Evolutionary conservation across 257 asterid genomes (phyloP), one percentile per base, ranked within the genome.

Genomic region (Petunia secreta): DNA sequence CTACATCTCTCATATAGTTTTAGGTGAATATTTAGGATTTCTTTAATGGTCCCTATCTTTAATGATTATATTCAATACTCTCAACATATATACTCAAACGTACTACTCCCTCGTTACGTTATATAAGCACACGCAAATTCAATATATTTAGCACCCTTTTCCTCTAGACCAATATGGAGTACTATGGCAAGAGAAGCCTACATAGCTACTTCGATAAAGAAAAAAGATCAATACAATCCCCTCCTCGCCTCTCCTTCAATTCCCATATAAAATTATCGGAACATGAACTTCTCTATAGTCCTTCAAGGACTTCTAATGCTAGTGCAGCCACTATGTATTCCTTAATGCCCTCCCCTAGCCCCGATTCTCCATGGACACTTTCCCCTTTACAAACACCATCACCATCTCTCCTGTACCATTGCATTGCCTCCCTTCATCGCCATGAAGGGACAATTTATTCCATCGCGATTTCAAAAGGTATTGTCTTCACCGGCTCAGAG

Each of bases 371-470:
- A 0, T 92, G 98, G 98, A 90, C 93, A 41, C 94, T 94, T 81
- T 94, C 98, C 73, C 98, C 98, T 37, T 93, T 86, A 86, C 91
- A 82, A 36, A 90, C 97, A 62, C 97, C 98, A 13, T 90, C 96
- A 48, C 96, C 98, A 1, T 79, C 96, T 64, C 83, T 94, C 79
- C 91, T 94, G 79, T 89, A 91, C 87, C 98, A 94, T 75, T 94
- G 98, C 90, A 89, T 94, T 52, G 93, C 96, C 80, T 88, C 98
- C 63, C 93, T 94, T 59, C 97, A 86, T 86, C 97, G 97, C 87
- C 94, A 90, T 8, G 98, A 92, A 6, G 97, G 98, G 58, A 86
- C 87, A 77, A 88, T 94, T n/a, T 87, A 86, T 75, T 85, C 98
- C 86, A 82, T 92, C 60, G 91, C 97, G 41, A 78, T 88, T 64